A percentile compares a stretch with the other conserved stretches of the same genome.
Conservation (phyloP, 2,329 filamentous ascomycete genomes). For the Pyrenochaeta sp. region DNA sequence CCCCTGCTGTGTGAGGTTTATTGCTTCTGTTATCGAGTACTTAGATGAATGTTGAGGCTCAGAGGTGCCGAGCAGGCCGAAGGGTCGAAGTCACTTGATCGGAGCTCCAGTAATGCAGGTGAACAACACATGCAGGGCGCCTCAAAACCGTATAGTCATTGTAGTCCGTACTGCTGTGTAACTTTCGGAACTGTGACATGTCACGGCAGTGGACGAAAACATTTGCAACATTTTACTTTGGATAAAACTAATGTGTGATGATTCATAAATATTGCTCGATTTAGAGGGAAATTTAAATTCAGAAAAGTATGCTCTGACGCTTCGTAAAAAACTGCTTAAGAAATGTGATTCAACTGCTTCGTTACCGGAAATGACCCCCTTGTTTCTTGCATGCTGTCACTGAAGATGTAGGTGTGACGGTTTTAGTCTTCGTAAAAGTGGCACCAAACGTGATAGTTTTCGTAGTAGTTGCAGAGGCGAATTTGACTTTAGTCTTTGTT, state of each 20-base stretch:
- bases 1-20: conserved; percentile 1
- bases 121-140: conserved; percentile 7
- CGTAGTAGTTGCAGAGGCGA: conserved; percentile 37
- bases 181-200: not conserved
- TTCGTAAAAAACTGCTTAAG: not conserved
- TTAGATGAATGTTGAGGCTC: not conserved
- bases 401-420: conserved; percentile 45
- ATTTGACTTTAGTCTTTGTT: conserved; percentile 42
- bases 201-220: not conserved
- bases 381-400: conserved; percentile 41
- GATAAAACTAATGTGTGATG: not conserved
- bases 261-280: too few relatives aligned
- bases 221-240: not conserved
- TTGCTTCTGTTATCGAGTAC: not conserved
- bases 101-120: conserved; percentile 7
- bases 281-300: too few relatives aligned
- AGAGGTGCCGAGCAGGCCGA: not conserved
- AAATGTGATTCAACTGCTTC: not conserved
- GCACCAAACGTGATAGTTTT: conserved; percentile 44
- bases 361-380: conserved; percentile 40
- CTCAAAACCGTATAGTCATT: not conserved
- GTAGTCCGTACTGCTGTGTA: not conserved
- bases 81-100: not conserved
- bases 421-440: conserved; percentile 45
- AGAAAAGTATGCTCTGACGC: not conserved